Base-by-base conservation (phyloP, 2,329 filamentous ascomycete genomes). In the Penicillium sp. region DNA sequence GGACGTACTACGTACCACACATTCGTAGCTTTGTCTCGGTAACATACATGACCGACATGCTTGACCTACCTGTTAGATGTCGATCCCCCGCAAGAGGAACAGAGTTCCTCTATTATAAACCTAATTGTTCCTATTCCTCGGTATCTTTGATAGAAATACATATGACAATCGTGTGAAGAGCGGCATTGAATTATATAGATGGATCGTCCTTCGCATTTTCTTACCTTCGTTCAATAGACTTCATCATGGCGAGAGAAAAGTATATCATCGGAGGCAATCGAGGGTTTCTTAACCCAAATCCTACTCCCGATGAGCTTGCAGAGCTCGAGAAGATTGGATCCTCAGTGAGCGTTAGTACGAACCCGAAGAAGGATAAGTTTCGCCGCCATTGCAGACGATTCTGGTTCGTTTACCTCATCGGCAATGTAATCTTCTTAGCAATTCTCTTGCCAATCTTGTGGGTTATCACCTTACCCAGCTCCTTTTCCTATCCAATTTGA, bases 381-480 rank as follows among this genome's bases (percentile, higher is more conserved):
- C 73, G 70, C 49, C 59, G 60, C 1, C 76, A 78, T 57, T 73
- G 69, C 49, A 59, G 63, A n/a, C 64, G 68, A 27, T 76, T 73
- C 49, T 74, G 71, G 64, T 71, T 70, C 63, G 70, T 70, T 63
- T 77, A 78, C 56, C 41, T 75, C 3, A 59, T 74, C n/a, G 72
- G 58, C 13, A 43, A 65, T 11, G 56, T 75, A 28, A 60, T 76
- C 25, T 66, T 77, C 4, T 65, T 75, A 1, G 71, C 71, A 5
- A 77, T 77, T 18, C 56, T 77, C 3, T 51, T 78, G 3, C 75
- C 76, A 0, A 58, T 78, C 14, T 53, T 77, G 75, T 78, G 64
- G 65, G 74, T 68, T 7, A 11, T 2, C 11, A 2, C 10, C 1
- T 11, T 13, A 2, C 6, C 12, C 14, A 8, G 4, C 11, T n/a